These are phyloP conservation scores for Gamarada debralockiae DNA, from an alignment of 495 filamentous ascomycete species.

Conservation along the genomic window DNA sequence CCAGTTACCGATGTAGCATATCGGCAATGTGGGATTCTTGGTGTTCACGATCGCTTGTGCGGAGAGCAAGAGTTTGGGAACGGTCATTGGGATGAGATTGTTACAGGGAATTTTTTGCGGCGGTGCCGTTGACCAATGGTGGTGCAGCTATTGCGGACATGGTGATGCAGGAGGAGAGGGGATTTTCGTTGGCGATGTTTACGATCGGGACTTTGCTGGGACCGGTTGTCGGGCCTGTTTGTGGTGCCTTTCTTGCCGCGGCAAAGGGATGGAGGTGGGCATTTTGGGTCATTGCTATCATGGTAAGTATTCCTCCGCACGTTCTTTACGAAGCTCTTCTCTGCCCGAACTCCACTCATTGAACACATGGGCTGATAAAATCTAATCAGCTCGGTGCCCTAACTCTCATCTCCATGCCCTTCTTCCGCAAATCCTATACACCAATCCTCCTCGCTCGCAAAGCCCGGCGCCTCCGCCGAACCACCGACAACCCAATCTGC, in stretches of 20 bases:
- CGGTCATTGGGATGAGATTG: conserved; percentile 54
- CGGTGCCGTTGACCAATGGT: conserved; percentile 49
- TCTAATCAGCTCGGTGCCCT: conserved; percentile 34
- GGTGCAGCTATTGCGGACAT: conserved; percentile 60
- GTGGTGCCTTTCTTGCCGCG: conserved; percentile 62
- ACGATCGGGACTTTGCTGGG: conserved; percentile 61
- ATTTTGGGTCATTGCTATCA: conserved; percentile 61
- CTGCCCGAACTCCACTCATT: conserved; percentile 40
- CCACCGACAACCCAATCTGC: conserved; percentile 30
- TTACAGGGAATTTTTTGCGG: conserved; percentile 50
- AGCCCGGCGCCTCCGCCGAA: conserved; percentile 26
- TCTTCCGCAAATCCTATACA: conserved; percentile 47
- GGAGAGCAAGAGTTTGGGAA: conserved; percentile 45
- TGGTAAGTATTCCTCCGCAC: too few relatives aligned
- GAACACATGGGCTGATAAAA: background rate
- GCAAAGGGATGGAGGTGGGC: conserved; percentile 69
- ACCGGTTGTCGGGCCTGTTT: conserved; percentile 60
- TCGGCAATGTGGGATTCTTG: conserved; percentile 48
- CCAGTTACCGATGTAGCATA: conserved; percentile 48
- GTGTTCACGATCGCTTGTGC: conserved; percentile 56
- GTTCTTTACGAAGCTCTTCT: too few relatives aligned
- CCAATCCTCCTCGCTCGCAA: conserved; percentile 46
- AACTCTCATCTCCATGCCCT: conserved; percentile 23
- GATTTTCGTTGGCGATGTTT: conserved; percentile 59
- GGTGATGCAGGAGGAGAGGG: conserved; percentile 58